Evolutionary conservation across 208 protist genomes (phyloP).

Genomic region (Acanthamoeba divionensis): DNA sequence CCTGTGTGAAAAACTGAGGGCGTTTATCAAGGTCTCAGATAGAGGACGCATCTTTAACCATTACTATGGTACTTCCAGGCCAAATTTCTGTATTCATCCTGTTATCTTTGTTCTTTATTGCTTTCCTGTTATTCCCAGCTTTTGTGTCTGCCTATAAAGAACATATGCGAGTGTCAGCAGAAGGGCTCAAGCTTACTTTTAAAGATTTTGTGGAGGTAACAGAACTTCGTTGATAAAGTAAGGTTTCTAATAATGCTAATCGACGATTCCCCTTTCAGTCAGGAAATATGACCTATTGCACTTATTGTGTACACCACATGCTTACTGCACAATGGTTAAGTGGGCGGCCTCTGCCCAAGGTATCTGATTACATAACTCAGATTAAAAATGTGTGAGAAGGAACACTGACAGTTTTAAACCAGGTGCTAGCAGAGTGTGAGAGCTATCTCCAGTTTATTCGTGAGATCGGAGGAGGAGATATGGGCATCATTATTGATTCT

Average conservation of each 20-base stretch:
- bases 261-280: background rate
- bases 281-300: background rate
- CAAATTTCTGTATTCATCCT: background rate
- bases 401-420: too few species aligned
- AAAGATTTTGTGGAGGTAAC: background rate
- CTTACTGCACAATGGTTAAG: background rate
- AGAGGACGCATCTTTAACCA: background rate
- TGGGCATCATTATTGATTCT: too few species aligned
- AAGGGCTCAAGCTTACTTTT: background rate
- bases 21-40: background rate
- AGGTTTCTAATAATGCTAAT: background rate
- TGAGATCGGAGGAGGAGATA: too few species aligned
- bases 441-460: too few species aligned
- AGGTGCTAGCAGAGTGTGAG: too few species aligned
- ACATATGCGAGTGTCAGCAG: background rate
- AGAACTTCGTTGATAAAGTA: background rate
- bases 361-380: too few species aligned
- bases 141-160: background rate
- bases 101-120: background rate
- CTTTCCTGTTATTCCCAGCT: background rate
- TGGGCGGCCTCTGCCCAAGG: background rate
- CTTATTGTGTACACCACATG: background rate
- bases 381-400: too few species aligned
- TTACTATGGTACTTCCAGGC: background rate
- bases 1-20: conserved; percentile 32